Evolutionary conservation across 768 basidiomycete genomes (phyloP).

Genomic region (Boletus reticulatus): DNA sequence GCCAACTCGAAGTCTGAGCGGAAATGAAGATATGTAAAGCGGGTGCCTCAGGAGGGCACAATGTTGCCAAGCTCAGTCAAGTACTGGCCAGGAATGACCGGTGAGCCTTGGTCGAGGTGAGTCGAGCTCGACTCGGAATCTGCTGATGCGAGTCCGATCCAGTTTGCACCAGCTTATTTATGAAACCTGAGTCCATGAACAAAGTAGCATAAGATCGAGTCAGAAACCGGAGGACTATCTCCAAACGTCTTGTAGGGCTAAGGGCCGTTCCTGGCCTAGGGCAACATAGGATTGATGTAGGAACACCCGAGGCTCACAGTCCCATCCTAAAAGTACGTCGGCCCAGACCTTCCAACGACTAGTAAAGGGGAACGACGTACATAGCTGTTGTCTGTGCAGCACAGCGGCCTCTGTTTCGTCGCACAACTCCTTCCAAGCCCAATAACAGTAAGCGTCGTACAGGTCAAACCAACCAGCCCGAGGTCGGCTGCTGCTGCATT

Average conservation of each 20-base stretch:
- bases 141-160: background rate
- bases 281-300: conserved; percentile 1
- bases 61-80: too few species aligned
- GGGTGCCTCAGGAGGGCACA: too few species aligned
- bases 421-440: conserved; percentile 6
- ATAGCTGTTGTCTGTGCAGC: conserved; percentile 14
- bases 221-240: too few species aligned
- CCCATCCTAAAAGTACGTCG: conserved; percentile 5
- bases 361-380: background rate
- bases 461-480: conserved; percentile 13
- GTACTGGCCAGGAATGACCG: too few species aligned
- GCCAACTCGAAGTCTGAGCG: too few species aligned
- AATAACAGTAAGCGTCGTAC: conserved; percentile 11
- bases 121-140: too few species aligned
- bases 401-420: conserved; percentile 11
- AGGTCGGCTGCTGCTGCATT: conserved; percentile 5
- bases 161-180: background rate
- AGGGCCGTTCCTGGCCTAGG: background rate
- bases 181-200: background rate
- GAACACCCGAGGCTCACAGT: conserved; percentile 13
- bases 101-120: too few species aligned
- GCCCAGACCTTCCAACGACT: background rate
- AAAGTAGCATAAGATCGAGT: too few species aligned
- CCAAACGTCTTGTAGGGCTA: background rate
- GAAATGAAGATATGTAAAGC: too few species aligned